Conservation (phyloP, 2,329 filamentous ascomycete species). For the Nectriaceae sp. region DNA sequence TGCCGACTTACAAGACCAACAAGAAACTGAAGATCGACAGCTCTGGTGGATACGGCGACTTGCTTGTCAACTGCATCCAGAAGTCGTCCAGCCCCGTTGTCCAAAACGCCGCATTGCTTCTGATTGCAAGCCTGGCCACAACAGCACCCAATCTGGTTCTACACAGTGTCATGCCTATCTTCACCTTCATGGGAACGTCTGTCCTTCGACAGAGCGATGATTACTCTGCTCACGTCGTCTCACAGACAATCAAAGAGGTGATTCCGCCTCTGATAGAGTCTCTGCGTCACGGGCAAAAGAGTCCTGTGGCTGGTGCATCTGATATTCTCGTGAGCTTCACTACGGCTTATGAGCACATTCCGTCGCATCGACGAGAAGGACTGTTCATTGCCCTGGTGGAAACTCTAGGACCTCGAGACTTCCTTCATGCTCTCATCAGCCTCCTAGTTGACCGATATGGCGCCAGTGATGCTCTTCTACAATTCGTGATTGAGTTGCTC, state of each 20-base stretch:
- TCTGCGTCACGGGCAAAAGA: constrained; percentile 77
- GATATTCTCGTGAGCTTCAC: constrained; percentile 95
- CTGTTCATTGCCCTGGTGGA: constrained; percentile 84
- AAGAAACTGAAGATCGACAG: constrained; percentile 69
- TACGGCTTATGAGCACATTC: constrained; percentile 94
- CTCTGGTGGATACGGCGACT: constrained; percentile 79
- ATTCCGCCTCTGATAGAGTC: constrained; percentile 89
- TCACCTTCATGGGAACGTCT: constrained; percentile 95
- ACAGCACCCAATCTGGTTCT: constrained; percentile 89
- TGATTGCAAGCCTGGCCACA: constrained; percentile 84
- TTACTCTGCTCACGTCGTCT: constrained; percentile 94
- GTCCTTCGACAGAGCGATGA: constrained; percentile 92
- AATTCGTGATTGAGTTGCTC: constrained; percentile 76
- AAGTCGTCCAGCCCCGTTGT: constrained; percentile 90
- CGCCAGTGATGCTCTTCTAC: constrained; percentile 69
- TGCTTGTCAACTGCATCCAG: constrained; percentile 92
- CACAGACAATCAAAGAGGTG: constrained; percentile 91
- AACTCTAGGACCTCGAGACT: constrained; percentile 83
- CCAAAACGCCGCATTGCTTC: constrained; percentile 84
- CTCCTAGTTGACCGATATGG: constrained; percentile 92
- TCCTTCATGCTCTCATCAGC: constrained; percentile 82
- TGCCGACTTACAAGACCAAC: constrained; percentile 71
- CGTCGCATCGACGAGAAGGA: constrained; percentile 77
- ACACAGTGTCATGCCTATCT: constrained; percentile 98
- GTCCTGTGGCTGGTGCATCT: constrained; percentile 77